Evolutionary conservation across 352 stramenopile genomes (phyloP).

Genomic region (Pythium sp.): DNA sequence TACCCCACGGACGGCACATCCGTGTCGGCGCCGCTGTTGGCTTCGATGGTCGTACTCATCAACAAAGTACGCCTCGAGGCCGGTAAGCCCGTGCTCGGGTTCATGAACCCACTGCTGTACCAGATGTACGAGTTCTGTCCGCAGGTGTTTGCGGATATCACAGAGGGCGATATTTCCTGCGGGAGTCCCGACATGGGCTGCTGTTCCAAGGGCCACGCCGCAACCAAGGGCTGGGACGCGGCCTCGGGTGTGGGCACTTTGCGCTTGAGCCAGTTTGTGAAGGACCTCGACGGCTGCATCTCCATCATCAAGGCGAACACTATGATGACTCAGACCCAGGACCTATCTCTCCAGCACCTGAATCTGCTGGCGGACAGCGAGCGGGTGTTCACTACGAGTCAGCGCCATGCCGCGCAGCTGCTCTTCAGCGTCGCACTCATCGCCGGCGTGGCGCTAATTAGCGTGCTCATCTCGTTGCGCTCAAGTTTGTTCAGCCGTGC

Average conservation of each 20-base stretch:
- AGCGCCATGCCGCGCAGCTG: slow-evolving; percentile 27
- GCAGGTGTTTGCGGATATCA: slow-evolving; percentile 71
- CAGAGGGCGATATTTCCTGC: slow-evolving; percentile 56
- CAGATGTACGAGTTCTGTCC: slow-evolving; percentile 51
- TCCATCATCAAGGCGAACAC: slow-evolving; percentile 7
- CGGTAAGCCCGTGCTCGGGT: slow-evolving; percentile 44
- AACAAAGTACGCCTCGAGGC: slow-evolving; percentile 46
- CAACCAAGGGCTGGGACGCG: slow-evolving; percentile 63
- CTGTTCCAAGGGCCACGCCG: slow-evolving; percentile 43
- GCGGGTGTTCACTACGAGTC: slow-evolving; percentile 12
- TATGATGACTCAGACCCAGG: too few relatives aligned
- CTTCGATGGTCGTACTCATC: slow-evolving; percentile 57
- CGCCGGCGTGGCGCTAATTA: slow-evolving; percentile 30
- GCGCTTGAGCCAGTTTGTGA: slow-evolving; percentile 36
- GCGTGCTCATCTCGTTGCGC: slow-evolving; percentile 37
- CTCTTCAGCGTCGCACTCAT: slow-evolving; percentile 32
- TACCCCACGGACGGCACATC: slow-evolving; percentile 67
- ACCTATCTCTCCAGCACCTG: slow-evolving; percentile 1
- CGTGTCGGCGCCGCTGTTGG: slow-evolving; percentile 64
- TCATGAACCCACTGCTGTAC: slow-evolving; percentile 75
- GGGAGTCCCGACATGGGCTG: slow-evolving; percentile 43
- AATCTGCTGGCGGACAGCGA: slow-evolving; percentile 17
- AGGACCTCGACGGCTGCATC: slow-evolving; percentile 44
- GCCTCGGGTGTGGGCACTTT: slow-evolving; percentile 63
- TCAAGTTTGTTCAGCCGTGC: slow-evolving; percentile 31